Base-by-base conservation (phyloP, 192 early-diverging fungal species). In the Linderina pennispora region DNA sequence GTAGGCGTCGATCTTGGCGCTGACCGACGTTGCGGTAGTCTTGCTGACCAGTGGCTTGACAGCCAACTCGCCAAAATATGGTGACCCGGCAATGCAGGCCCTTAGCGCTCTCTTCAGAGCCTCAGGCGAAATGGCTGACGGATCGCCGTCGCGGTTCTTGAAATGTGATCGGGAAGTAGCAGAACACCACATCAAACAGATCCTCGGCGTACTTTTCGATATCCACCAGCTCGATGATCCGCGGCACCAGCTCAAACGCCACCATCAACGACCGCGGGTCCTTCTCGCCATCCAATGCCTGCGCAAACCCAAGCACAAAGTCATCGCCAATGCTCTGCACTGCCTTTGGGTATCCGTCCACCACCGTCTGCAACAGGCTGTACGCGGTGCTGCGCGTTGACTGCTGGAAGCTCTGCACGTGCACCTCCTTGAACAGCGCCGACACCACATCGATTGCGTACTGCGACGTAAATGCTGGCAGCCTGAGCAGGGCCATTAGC, bases 91-190 rank as follows among this genome's bases (percentile, higher is more conserved):
- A 22, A 98, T 80, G 45, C 87, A 90, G 15, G 82, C 62, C 24
- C 85, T 79, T 24, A 99, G 66, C 9, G 80, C 80, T 8, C 64
- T 22, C 70, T 97, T 96, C 22, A 99, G 68, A 74, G 93, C 79
- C 21, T 93, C 92, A 11, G 96, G 75, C 19, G 97, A 90, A 32
- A 99, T 94, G 15, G 90, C 90, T 40, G 92, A 88, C 9, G 90
- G 82, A 77, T 99, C 96, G 59, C 92, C 89, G 10, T 91, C 90
- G 1, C 92, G 87, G 14, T 92, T 86, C 71, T 89, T 88, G 62
- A 99, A n/a, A 99, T 4, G 96, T 97, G 58, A 99, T 98, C 4
- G 97, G 97, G 51, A 99, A 99, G 74, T 99, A 99, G 74, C 95
- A 98, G 46, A 97, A 99, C 31, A 93, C 81, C 19, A 97, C 84